Conservation (phyloP, 2,329 filamentous ascomycete genomes). For the Lanzia echinophila region DNA sequence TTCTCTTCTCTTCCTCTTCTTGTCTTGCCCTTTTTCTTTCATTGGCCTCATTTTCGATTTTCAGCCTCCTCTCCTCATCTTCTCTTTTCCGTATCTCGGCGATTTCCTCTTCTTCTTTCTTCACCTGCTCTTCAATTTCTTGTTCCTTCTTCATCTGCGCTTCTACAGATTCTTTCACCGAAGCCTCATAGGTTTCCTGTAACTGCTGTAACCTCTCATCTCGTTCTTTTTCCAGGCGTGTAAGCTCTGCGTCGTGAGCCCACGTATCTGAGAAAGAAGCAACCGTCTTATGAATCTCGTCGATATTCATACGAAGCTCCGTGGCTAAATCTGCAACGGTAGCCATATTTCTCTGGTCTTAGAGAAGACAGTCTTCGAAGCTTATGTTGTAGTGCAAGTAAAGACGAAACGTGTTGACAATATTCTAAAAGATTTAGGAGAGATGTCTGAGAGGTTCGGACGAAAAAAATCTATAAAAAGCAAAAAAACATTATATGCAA, state of each 20-base stretch:
- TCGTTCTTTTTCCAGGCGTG: constrained; percentile 18
- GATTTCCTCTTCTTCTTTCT: constrained; percentile 19
- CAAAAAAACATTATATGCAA: too few relatives aligned
- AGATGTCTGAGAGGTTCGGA: too few relatives aligned
- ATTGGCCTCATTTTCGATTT: constrained; percentile 7
- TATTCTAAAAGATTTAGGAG: too few relatives aligned
- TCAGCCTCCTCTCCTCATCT: constrained; percentile 16
- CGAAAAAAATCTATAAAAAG: too few relatives aligned
- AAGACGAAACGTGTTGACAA: neutral
- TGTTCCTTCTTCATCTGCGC: constrained; percentile 13
- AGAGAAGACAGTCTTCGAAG: neutral
- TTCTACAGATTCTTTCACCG: constrained; percentile 10
- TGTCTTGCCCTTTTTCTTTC: constrained; percentile 13
- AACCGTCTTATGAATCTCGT: constrained; percentile 22
- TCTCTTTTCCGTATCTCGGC: constrained; percentile 16
- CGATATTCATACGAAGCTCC: constrained; percentile 26
- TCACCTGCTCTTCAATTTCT: constrained; percentile 13
- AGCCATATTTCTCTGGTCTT: neutral
- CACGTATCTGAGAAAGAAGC: constrained; percentile 19
- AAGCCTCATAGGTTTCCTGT: constrained; percentile 15
- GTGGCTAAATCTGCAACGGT: constrained; percentile 21
- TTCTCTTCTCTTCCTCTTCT: constrained; percentile 19
- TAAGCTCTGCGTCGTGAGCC: constrained; percentile 22
- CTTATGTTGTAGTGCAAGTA: neutral
- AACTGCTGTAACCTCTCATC: constrained; percentile 20